These are phyloP conservation scores for Micractinium conductrix DNA, from an alignment of 139 green algal genomes.

Conservation along the genomic window DNA sequence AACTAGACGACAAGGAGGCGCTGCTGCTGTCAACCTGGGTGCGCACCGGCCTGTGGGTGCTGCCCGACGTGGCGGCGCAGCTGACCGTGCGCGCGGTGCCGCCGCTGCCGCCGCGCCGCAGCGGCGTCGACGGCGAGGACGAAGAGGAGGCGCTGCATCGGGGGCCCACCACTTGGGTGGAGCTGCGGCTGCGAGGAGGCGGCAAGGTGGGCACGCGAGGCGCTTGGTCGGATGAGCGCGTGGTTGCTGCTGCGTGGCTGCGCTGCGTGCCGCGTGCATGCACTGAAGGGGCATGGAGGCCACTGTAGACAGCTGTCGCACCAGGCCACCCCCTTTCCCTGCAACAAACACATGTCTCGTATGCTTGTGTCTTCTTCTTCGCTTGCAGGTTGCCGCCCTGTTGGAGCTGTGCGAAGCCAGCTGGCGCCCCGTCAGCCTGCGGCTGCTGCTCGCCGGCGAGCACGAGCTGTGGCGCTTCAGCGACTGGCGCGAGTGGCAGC, in stretches of 20 bases:
- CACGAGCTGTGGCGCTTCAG: constrained; percentile 12
- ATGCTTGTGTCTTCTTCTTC: too few species aligned
- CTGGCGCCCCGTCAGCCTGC: constrained; percentile 23
- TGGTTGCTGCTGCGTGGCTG: too few species aligned
- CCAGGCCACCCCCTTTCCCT: too few species aligned
- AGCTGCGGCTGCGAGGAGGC: constrained; percentile 14
- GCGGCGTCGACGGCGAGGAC: not conserved
- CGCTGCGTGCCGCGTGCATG: too few species aligned
- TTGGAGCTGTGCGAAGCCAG: not conserved
- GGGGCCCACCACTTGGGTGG: not conserved
- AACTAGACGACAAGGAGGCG: constrained; percentile 47
- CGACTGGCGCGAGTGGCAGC: constrained; percentile 20
- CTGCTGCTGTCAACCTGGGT: constrained; percentile 45
- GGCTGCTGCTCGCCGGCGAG: constrained; percentile 1
- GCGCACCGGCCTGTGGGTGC: constrained; percentile 38
- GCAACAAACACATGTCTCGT: too few species aligned
- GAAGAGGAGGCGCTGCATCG: not conserved
- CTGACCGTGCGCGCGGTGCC: not conserved
- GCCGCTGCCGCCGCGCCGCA: not conserved
- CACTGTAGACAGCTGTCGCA: too few species aligned
- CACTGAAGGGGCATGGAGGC: too few species aligned
- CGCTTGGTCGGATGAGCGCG: too few species aligned
- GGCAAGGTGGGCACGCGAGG: not conserved
- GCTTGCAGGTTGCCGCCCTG: not conserved
- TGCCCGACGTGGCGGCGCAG: constrained; percentile 17